These are phyloP conservation scores for Pharus latifolius DNA, from an alignment of 176 grass and related monocot genomes.

Conservation along the genomic window DNA sequence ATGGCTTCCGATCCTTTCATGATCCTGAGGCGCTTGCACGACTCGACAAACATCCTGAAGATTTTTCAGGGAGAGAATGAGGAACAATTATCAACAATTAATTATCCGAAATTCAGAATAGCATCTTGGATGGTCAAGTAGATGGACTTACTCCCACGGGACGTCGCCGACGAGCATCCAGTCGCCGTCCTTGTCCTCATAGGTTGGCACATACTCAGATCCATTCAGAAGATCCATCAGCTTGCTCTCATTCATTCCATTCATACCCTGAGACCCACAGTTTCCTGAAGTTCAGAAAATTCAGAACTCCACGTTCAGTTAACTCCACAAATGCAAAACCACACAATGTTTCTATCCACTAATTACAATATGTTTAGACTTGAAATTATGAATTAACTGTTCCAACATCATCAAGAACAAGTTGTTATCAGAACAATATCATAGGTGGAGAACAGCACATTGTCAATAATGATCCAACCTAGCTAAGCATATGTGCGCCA, in stretches of 20 bases:
- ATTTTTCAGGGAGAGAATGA: constrained; percentile 1
- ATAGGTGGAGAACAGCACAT: constrained; percentile 26
- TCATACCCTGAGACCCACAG: constrained; percentile 59
- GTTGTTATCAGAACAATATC: too few species aligned
- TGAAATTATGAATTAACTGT: too few species aligned
- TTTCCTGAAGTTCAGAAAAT: constrained; percentile 17
- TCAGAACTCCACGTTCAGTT: neutral
- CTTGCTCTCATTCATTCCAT: constrained; percentile 65
- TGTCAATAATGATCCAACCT: constrained; percentile 25
- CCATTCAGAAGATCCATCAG: constrained; percentile 57
- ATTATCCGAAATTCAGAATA: neutral
- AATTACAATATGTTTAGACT: too few species aligned
- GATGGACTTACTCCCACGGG: constrained; percentile 73
- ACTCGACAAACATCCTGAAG: constrained; percentile 91
- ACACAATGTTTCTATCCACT: too few species aligned
- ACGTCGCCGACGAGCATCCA: constrained; percentile 97
- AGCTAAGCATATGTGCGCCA: neutral
- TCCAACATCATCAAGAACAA: too few species aligned
- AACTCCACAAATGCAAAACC: neutral
- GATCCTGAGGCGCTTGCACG: constrained; percentile 94
- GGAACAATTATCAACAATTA: too few species aligned
- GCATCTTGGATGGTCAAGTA: neutral
- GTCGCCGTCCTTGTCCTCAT: constrained; percentile 94
- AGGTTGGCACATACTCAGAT: constrained; percentile 80
- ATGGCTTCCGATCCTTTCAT: constrained; percentile 98